Base-by-base conservation (phyloP, 768 basidiomycete species). In the Agaricus subrufescens region DNA sequence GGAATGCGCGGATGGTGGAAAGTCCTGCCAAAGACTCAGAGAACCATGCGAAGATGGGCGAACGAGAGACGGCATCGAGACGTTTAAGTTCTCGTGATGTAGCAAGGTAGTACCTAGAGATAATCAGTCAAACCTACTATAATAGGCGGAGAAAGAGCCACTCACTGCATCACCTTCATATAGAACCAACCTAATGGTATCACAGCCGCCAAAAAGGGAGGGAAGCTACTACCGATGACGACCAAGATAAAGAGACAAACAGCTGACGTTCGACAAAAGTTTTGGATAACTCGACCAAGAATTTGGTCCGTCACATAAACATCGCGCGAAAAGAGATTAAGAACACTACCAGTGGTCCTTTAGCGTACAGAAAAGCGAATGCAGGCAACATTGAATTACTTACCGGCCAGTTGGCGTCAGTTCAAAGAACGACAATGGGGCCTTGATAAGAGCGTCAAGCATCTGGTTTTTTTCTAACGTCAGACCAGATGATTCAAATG, bases 251-350 rank as follows among this genome's bases (percentile, higher is more conserved):
- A 84, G 6, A 78, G 69, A 37, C 82, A 83, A 8, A 73, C 67
- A 15, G 83, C 79, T 8, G 79, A 67, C 0, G 89, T 95, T 31
- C 90, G 79, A 64, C 84, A 78, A 52, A 92, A 71, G 50, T 77
- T 79, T 66, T 86, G 83, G 43, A 95, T 84, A 19, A 91, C 87
- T 30, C 88, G 78, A 4, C 84, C 85, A 23, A 97, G 80, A 8
- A 92, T 73, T 64, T 92, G 87, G 71, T 97, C 94, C 15, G 96
- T 81, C 29, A 89, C 87, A 63, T 90, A 91, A 14, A 81, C 84
- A 63, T 98, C 96, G 2, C 93, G 84, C 3, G 91, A 91, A 71
- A 98, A 98, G 27, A 97, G 69, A 69, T 97, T 98, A 50, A 98
- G 67, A 52, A 95, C 88, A 8, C 93, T 90, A 45, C 3, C 39